phyloP scores from a whole-genome alignment of 768 basidiomycete genomes.

The Amanita inopinata region DNA sequence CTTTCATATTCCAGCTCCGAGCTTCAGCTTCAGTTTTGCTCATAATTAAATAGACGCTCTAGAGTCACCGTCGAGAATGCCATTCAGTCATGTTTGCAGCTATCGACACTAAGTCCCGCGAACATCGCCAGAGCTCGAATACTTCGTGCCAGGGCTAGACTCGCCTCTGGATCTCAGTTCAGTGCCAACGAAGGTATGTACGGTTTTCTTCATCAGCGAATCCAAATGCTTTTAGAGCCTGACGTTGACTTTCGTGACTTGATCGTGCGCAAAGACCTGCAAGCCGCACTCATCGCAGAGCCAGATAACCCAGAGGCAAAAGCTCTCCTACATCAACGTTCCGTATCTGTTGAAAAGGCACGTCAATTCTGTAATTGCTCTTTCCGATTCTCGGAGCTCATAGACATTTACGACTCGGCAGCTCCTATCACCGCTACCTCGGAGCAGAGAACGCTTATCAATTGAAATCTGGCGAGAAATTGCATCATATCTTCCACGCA shows the following conservation, averaged over 20 bases:
- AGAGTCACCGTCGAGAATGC: slow-evolving; percentile 65
- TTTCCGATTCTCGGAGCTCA: slow-evolving; percentile 3
- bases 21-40: neutral
- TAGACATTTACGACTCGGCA: slow-evolving; percentile 7
- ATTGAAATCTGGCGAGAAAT: slow-evolving; percentile 68
- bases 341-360: slow-evolving; percentile 51
- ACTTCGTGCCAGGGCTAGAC: slow-evolving; percentile 54
- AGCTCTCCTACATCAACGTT: slow-evolving; percentile 43
- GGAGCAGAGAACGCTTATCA: slow-evolving; percentile 45
- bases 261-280: slow-evolving; percentile 38
- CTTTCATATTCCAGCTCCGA: too few relatives aligned
- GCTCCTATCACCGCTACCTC: slow-evolving; percentile 32
- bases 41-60: slow-evolving; percentile 30
- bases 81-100: slow-evolving; percentile 58
- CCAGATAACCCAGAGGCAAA: slow-evolving; percentile 66
- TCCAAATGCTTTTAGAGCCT: neutral
- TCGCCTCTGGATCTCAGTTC: slow-evolving; percentile 47
- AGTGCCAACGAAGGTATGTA: slow-evolving; percentile 57
- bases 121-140: slow-evolving; percentile 52
- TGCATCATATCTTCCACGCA: slow-evolving; percentile 47
- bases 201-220: neutral
- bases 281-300: slow-evolving; percentile 52
- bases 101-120: slow-evolving; percentile 40
- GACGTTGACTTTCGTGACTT: neutral
- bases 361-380: slow-evolving; percentile 8